Conservation (phyloP, 2,329 filamentous ascomycete genomes). For the Colletotrichum lentis region DNA sequence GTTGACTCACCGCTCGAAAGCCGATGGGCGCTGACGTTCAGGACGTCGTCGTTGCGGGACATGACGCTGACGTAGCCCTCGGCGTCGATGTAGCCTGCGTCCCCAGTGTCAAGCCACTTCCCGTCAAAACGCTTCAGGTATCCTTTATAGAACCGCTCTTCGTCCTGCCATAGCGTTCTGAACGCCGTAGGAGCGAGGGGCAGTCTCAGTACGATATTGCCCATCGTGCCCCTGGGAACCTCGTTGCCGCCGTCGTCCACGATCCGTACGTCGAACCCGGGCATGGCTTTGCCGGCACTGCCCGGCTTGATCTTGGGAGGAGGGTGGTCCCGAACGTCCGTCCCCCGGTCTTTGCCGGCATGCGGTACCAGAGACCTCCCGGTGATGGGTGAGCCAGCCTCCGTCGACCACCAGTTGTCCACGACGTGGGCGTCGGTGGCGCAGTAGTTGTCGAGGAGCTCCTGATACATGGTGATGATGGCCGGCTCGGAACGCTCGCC, state of each 20-base stretch:
- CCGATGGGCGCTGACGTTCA: conserved; percentile 94
- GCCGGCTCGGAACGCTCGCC: conserved; percentile 90
- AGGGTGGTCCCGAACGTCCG: conserved; percentile 49
- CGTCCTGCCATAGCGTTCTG: conserved; percentile 84
- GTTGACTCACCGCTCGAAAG: conserved; percentile 77
- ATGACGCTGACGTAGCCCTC: conserved; percentile 74
- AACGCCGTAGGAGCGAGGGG: conserved; percentile 88
- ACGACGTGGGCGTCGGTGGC: conserved; percentile 67
- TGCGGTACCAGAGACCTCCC: conserved; percentile 65
- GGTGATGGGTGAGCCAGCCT: conserved; percentile 66
- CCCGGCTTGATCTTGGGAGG: conserved; percentile 76
- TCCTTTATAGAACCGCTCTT: conserved; percentile 83
- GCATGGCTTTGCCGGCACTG: conserved; percentile 89
- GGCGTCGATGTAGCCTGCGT: conserved; percentile 84
- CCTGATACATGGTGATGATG: conserved; percentile 82
- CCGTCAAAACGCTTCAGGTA: conserved; percentile 85
- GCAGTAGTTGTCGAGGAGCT: conserved; percentile 72
- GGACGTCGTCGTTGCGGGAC: conserved; percentile 80
- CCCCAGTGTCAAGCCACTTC: conserved; percentile 88
- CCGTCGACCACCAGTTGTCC: conserved; percentile 70
- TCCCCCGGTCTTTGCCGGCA: conserved; percentile 63
- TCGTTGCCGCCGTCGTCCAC: conserved; percentile 83
- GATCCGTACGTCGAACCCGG: conserved; percentile 85
- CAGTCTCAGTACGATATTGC: conserved; percentile 86
- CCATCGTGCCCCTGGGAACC: conserved; percentile 77